Evolutionary conservation across 2,329 filamentous ascomycete genomes (phyloP).

Genomic region (Penicillium sp.): DNA sequence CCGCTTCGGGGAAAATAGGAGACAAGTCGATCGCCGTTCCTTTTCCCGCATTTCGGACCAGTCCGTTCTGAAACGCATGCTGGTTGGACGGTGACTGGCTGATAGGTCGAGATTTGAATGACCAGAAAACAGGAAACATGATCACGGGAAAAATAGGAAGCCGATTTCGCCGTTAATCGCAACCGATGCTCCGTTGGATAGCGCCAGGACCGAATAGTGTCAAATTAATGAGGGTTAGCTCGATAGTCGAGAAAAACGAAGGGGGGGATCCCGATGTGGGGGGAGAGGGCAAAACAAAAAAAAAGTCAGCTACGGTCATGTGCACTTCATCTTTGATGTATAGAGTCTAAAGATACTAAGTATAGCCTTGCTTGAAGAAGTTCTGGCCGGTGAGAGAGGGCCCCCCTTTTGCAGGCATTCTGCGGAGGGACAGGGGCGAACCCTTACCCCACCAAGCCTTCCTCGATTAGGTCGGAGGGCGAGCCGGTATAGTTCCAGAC

Average conservation of each 20-base stretch:
- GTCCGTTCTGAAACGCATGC: constrained; percentile 19
- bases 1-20: constrained; percentile 28
- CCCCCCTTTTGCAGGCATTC: neutral
- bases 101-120: constrained; percentile 20
- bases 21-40: constrained; percentile 10
- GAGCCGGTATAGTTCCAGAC: constrained; percentile 14
- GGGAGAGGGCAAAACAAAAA: neutral
- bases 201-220: constrained; percentile 6
- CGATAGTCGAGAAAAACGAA: constrained; percentile 9
- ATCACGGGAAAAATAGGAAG: constrained; percentile 31
- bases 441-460: constrained; percentile 22
- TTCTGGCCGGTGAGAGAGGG: neutral
- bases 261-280: constrained; percentile 7
- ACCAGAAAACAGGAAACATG: constrained; percentile 6
- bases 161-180: constrained; percentile 20
- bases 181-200: neutral
- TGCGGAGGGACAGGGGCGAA: constrained; percentile 17
- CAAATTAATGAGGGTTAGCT: constrained; percentile 11
- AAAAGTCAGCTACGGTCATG: constrained; percentile 6
- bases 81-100: constrained; percentile 17
- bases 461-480: constrained; percentile 14
- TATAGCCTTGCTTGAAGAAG: neutral
- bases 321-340: constrained; percentile 3
- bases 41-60: constrained; percentile 17
- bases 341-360: neutral